Conservation (phyloP, 805 yeast species). For the Saturnispora ahearnii region DNA sequence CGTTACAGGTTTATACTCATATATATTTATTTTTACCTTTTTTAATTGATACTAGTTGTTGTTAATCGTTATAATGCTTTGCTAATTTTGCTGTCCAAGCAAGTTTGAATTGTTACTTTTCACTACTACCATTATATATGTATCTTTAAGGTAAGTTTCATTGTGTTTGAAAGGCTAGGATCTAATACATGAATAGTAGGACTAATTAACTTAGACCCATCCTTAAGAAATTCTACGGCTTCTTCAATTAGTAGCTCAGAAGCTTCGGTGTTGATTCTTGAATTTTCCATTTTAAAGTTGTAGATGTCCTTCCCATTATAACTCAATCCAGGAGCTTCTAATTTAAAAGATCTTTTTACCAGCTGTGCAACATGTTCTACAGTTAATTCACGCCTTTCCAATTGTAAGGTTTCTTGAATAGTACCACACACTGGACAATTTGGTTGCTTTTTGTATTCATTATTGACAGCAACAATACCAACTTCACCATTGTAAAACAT, state of each 20-base stretch:
- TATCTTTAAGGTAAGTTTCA: slow-evolving; percentile 9
- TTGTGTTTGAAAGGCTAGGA: slow-evolving; percentile 3
- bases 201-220: neutral
- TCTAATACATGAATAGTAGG: slow-evolving; percentile 14
- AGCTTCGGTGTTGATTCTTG: neutral
- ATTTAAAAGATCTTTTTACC: slow-evolving; percentile 10
- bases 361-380: slow-evolving; percentile 14
- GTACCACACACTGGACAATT: slow-evolving; percentile 75
- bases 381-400: slow-evolving; percentile 13
- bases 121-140: neutral
- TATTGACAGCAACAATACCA: slow-evolving; percentile 68
- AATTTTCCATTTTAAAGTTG: slow-evolving; percentile 14
- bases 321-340: slow-evolving; percentile 18
- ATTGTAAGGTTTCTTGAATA: slow-evolving; percentile 2
- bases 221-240: slow-evolving; percentile 3
- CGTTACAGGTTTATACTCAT: neutral
- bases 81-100: neutral
- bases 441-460: slow-evolving; percentile 47
- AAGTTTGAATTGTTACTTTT: neutral
- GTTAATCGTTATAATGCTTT: neutral
- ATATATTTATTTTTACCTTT: neutral
- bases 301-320: slow-evolving; percentile 19
- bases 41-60: neutral
- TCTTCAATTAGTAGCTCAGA: neutral
- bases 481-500: slow-evolving; percentile 83